Base-by-base conservation (phyloP, 2,329 filamentous ascomycete genomes). In the Bipolaris cookei region DNA sequence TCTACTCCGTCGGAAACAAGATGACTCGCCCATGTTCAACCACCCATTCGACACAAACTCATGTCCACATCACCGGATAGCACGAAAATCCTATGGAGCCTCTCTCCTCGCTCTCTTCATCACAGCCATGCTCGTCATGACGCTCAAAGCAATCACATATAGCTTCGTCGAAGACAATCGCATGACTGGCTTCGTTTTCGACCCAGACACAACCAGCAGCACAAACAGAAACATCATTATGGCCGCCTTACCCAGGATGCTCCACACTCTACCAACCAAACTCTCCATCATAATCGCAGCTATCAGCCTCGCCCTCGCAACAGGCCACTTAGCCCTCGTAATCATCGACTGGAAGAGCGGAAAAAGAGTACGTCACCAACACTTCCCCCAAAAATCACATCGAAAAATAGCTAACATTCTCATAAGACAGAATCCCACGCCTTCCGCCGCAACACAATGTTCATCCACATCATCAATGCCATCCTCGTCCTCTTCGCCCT, bases 381-480 rank as follows among this genome's bases (percentile, higher is more conserved):
- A 11, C 28, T 30, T 13, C 28, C 28, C 10, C 25, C 3, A 13
- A 56, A 47, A 51, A 48, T 7, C 1, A 7, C 2, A 30, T 14
- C 2, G 1, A 14, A 7, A 14, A 37, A 8, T 16, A 8, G 10
- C 52, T 51, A 44, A 53, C 8, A 18, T 1, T 4, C 8, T 8
- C 1, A 3, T 20, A 18, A 73, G 72, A 72, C 68, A 2, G 72
- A 73, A 60, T 58, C 63, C 7, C 70, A 70, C 49, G 58, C 67
- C 11, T 75, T 76, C 56, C 72, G 70, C 43, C 72, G 71, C 49
- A 75, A 75, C 55, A 59, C 64, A 43, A 70, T 75, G 69, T 64
- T 73, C 49, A 47, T 75, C 4, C 70, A 75, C 54, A 63, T 72
- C 56, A 57, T 58, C 23, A 74, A 75, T 54, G 51, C 51, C 23